Conservation (phyloP, 2,329 filamentous ascomycete species). For the Penicillium verrucosum region DNA sequence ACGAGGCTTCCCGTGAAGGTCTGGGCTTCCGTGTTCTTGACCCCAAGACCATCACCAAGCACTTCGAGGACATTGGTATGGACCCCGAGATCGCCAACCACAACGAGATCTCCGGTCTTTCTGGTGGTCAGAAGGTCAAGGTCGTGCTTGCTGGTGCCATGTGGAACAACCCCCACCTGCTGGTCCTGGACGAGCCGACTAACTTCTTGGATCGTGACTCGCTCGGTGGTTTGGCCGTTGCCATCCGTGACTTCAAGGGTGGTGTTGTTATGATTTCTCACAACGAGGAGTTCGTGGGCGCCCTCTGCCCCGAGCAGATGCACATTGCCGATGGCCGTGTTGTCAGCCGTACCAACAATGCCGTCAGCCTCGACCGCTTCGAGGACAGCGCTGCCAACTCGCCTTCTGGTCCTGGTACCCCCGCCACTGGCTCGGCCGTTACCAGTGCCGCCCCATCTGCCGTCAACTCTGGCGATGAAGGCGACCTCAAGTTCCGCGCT, state of each 20-base stretch:
- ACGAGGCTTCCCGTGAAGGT: conserved; percentile 97
- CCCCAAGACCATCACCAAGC: conserved; percentile 91
- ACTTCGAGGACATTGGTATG: conserved; percentile 94
- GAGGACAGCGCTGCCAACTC: conserved; percentile 71
- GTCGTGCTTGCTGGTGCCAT: conserved; percentile 93
- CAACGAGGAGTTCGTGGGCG: conserved; percentile 98
- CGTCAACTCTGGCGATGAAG: conserved; percentile 79
- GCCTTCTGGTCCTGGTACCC: conserved; percentile 48
- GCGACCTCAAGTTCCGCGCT: conserved; percentile 79
- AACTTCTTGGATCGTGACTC: conserved; percentile 99
- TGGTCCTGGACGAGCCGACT: conserved; percentile 96
- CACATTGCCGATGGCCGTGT: conserved; percentile 86
- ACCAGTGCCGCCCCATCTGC: conserved; percentile 62
- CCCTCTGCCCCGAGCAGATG: conserved; percentile 94
- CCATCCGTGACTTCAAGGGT: conserved; percentile 96
- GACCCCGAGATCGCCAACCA: conserved; percentile 98
- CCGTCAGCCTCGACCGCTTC: conserved; percentile 76
- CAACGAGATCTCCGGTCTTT: conserved; percentile 94
- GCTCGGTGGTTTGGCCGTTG: conserved; percentile 91
- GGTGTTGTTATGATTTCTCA: conserved; percentile 99
- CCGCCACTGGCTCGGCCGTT: conserved; percentile 57
- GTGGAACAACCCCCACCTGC: conserved; percentile 98
- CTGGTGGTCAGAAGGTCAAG: conserved; percentile 98
- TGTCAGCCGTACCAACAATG: conserved; percentile 73
- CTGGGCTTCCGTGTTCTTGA: conserved; percentile 92